These are phyloP conservation scores for Fusarium sp. DNA, from an alignment of 2,329 filamentous ascomycete genomes.

Conservation along the genomic window DNA sequence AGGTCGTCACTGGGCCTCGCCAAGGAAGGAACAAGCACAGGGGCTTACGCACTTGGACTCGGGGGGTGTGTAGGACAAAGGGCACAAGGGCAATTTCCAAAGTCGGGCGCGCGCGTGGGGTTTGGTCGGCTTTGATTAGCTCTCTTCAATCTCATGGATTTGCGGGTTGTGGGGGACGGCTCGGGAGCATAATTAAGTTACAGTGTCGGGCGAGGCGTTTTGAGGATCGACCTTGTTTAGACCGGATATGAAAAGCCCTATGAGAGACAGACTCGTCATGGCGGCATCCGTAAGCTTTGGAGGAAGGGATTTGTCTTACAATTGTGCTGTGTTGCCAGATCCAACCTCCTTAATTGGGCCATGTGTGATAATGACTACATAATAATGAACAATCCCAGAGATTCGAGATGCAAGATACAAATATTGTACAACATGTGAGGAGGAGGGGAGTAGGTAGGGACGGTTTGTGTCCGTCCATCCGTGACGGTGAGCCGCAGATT, in stretches of 20 bases:
- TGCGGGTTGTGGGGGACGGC: not conserved
- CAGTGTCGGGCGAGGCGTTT: not conserved
- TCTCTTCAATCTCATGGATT: not conserved
- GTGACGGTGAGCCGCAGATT: not conserved
- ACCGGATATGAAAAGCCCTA: not conserved
- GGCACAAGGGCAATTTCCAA: conserved; percentile 34
- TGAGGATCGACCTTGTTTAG: not conserved
- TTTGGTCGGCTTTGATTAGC: not conserved
- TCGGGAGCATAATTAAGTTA: not conserved
- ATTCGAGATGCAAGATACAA: conserved; percentile 10
- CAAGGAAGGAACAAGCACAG: not conserved
- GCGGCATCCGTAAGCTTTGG: not conserved
- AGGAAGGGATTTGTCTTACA: not conserved
- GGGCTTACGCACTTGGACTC: not conserved
- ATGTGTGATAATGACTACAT: not conserved
- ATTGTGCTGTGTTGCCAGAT: not conserved
- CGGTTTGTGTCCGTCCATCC: not conserved
- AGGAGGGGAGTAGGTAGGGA: not conserved
- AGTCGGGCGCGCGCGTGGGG: not conserved
- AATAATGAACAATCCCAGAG: not conserved
- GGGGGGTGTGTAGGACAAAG: not conserved
- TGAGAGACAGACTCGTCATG: not conserved
- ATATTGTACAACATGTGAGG: conserved; percentile 8
- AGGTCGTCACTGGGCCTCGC: not conserved
- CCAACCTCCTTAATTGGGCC: not conserved